phyloP scores from a whole-genome alignment of 1,284 basidiomycete genomes.

The Papiliotrema fonsecae region DNA sequence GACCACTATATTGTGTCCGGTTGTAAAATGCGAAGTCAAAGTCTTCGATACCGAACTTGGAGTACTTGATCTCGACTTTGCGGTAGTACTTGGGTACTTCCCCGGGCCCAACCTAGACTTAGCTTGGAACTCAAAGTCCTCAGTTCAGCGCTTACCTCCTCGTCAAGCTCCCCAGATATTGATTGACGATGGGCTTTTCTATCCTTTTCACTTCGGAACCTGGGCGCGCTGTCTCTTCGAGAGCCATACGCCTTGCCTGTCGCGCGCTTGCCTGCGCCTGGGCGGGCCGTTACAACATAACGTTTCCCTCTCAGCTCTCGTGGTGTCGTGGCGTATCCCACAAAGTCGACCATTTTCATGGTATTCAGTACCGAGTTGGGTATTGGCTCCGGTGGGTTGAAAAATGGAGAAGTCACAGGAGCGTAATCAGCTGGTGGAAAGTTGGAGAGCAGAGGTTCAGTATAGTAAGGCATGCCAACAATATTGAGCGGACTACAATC shows the following conservation, averaged over 20 bases:
- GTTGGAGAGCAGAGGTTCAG: conserved; percentile 70
- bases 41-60: conserved; percentile 95
- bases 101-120: conserved; percentile 20
- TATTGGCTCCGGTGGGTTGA: conserved; percentile 65
- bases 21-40: conserved; percentile 99
- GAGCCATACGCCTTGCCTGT: conserved; percentile 12
- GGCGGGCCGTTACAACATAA: conserved; percentile 58
- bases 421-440: conserved; percentile 53
- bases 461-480: conserved; percentile 87
- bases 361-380: conserved; percentile 68
- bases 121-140: conserved; percentile 3
- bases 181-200: conserved; percentile 47
- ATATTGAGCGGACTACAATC: conserved; percentile 69
- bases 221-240: conserved; percentile 50
- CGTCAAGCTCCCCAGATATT: conserved; percentile 20
- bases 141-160: conserved; percentile 14
- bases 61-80: conserved; percentile 95
- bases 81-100: conserved; percentile 80
- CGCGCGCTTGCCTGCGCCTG: conserved; percentile 37
- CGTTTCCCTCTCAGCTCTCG: conserved; percentile 76
- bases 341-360: conserved; percentile 81
- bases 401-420: conserved; percentile 49
- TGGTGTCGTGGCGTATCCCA: conserved; percentile 80
- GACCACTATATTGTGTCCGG: conserved; percentile 78
- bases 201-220: conserved; percentile 79